Evolutionary conservation across 169 alveolate genomes (phyloP).

Genomic region (Plasmodium sp.): DNA sequence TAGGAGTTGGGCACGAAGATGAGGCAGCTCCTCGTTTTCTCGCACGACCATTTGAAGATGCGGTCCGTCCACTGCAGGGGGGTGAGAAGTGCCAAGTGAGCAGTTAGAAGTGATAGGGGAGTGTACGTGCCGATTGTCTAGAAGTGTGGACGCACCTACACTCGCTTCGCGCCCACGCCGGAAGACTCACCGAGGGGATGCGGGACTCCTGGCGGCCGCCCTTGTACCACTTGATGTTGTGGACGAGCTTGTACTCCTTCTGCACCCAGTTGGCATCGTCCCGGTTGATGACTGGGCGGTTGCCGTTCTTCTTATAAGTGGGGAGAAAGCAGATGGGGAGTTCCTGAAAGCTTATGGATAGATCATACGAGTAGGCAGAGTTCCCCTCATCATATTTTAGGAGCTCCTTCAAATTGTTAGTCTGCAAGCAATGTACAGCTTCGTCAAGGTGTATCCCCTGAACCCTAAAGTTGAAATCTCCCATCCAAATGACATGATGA

Average conservation of each 20-base stretch:
- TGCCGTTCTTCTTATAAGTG: slow-evolving; percentile 87
- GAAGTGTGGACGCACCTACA: neutral
- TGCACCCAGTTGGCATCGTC: slow-evolving; percentile 82
- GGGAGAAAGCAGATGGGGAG: slow-evolving; percentile 85
- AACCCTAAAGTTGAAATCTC: slow-evolving; percentile 88
- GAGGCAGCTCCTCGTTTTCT: slow-evolving; percentile 77
- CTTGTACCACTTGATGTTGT: slow-evolving; percentile 87
- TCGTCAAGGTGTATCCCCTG: slow-evolving; percentile 56
- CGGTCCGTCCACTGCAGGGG: slow-evolving; percentile 82
- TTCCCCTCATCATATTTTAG: slow-evolving; percentile 58
- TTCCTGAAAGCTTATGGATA: slow-evolving; percentile 82
- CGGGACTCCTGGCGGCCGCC: slow-evolving; percentile 83
- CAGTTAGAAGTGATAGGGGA: neutral
- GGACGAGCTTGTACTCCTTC: slow-evolving; percentile 81
- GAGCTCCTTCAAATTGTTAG: slow-evolving; percentile 48
- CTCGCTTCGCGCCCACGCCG: neutral
- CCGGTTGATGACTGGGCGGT: slow-evolving; percentile 82
- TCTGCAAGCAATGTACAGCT: slow-evolving; percentile 69
- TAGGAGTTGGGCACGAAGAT: slow-evolving; percentile 78
- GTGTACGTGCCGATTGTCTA: neutral
- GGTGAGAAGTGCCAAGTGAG: neutral
- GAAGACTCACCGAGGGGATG: slow-evolving; percentile 81
- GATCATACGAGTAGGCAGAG: slow-evolving; percentile 29
- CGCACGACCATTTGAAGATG: slow-evolving; percentile 85
- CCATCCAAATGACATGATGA: slow-evolving; percentile 91